Evolutionary conservation across 495 filamentous ascomycete species (phyloP), one percentile per base, ranked within the genome.

Genomic region (Niebla homalea): DNA sequence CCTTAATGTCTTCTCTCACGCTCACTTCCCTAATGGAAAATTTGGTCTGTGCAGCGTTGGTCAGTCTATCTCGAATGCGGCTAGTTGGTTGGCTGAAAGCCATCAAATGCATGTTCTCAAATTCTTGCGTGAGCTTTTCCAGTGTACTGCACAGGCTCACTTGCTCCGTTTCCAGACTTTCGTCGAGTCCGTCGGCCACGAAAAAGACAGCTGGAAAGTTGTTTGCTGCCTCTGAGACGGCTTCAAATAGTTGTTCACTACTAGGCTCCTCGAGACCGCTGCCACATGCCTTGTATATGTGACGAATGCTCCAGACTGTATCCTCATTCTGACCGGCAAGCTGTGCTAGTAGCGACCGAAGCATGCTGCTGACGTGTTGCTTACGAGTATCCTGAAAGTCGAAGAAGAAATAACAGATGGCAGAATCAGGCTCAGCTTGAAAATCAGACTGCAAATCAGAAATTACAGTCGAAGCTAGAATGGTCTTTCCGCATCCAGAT

Each of bases 401-500:
- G 47, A 68, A 69, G 49, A 65, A 63, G 35, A 63, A 71, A 45
- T 60, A 67, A n/a, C 50, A 42, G 4, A 61, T 29, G 14, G 50
- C 52, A 1, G 35, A 20, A 12, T 42, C 19, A n/a, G 29, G 40
- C 0, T 36, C 7, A 0, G 1, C 18, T 0, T 10, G 6, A 15
- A 32, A 45, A 4, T 35, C 3, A 3, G 51, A n/a, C 16, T 54
- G 21, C n/a, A 65, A 43, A 39, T 67, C 36, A 23, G 59, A 52
- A 21, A 70, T 54, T 11, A 65, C 52, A 2, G 53, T 64, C 4
- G 66, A 60, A 36, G 55, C 53, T 5, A 71, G 58, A n/a, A 69
- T 50, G 0, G 67, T 64, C 42, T 71, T 71, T 19, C 68, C 68
- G 40, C 59, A 63, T 6, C 68, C 67, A 41, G 62, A 59, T 47